A percentile compares a stretch with the other conserved stretches of the same genome.
These are phyloP conservation scores for Clitocybe nebularis DNA, from an alignment of 1,284 basidiomycete species.

Conservation along the genomic window DNA sequence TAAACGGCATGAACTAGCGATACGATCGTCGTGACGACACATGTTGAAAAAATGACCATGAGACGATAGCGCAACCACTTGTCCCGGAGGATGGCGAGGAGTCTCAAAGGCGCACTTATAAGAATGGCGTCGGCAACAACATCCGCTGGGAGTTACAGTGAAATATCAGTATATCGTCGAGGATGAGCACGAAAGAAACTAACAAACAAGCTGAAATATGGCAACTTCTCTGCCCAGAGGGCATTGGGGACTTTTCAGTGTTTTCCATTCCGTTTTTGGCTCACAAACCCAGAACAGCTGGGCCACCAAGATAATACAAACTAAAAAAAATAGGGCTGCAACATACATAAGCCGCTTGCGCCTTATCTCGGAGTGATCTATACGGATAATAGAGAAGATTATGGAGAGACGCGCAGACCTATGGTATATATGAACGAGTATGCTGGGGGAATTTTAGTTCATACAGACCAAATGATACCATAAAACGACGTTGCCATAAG, in stretches of 20 bases:
- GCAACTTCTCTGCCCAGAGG: constrained; percentile 31
- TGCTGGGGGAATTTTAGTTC: background rate
- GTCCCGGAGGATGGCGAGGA: constrained; percentile 28
- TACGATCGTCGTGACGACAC: constrained; percentile 34
- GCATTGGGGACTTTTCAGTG: constrained; percentile 29
- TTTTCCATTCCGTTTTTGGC: constrained; percentile 28
- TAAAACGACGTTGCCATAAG: constrained; percentile 39
- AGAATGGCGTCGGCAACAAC: constrained; percentile 31
- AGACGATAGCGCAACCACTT: constrained; percentile 28
- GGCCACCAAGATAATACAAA: constrained; percentile 27
- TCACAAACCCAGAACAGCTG: constrained; percentile 38
- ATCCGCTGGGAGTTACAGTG: constrained; percentile 31
- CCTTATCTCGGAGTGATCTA: constrained; percentile 28
- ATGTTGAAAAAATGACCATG: constrained; percentile 35
- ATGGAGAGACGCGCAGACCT: constrained; percentile 40
- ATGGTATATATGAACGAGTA: background rate
- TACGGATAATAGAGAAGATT: constrained; percentile 42
- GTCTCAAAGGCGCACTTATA: constrained; percentile 30
- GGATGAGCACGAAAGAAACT: constrained; percentile 14
- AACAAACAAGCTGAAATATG: constrained; percentile 34
- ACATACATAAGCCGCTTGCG: constrained; percentile 24
- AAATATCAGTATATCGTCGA: background rate
- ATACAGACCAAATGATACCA: constrained; percentile 34
- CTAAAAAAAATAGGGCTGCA: constrained; percentile 26
- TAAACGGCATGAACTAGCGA: constrained; percentile 36